Base-by-base conservation (phyloP, 805 yeast genomes). In the Saccharomycodes ludwigii region DNA sequence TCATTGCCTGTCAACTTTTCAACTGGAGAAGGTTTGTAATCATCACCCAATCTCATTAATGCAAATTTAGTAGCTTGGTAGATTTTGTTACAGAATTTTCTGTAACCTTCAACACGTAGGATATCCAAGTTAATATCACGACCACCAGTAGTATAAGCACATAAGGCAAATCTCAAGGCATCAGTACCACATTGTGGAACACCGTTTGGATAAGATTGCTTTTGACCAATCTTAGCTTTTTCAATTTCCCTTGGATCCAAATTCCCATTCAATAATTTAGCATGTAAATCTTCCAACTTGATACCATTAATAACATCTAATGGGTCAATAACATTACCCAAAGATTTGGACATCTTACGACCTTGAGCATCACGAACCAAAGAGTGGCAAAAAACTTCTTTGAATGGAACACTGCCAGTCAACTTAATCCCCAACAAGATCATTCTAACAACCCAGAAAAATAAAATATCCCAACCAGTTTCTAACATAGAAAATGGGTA, bases 171-270 rank as follows among this genome's bases (percentile, higher is more conserved):
- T 66, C 98, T 77, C 64, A 91, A 66, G 27, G 98, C 98, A 61
- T 91, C 98, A 31, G 97, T 86, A 66, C 98, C 98, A 71, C 98
- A 91, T 65, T 91, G 95, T 35, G 97, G 96, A 45, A 88, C 86
- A 65, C 98, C 98, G 46, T 76, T 76, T 43, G 98, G 98, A 68
- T 85, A 88, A 9, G 94, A 76, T 50, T 73, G 66, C 47, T 68
- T 73, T 64, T 91, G 97, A 40, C 97, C 97, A 27, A 68, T 73
- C 47, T 71, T 74, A 18, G 97, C 96, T 58, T 72, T 82, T 54
- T 71, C 81, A 46, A 88, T 64, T 63, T 88, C 98, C 43, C 73
- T 70, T 42, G 91, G 81, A 49, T 83, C 96, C 47, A 88, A 68
- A 65, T 88, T 88, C 62, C 97, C 97, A 29, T 51, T 53, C 40